A percentile compares a stretch with the other conserved stretches of the same genome.
phyloP scores from a whole-genome alignment of 2,329 filamentous ascomycete species.

The Corniculantispora saksenae region DNA sequence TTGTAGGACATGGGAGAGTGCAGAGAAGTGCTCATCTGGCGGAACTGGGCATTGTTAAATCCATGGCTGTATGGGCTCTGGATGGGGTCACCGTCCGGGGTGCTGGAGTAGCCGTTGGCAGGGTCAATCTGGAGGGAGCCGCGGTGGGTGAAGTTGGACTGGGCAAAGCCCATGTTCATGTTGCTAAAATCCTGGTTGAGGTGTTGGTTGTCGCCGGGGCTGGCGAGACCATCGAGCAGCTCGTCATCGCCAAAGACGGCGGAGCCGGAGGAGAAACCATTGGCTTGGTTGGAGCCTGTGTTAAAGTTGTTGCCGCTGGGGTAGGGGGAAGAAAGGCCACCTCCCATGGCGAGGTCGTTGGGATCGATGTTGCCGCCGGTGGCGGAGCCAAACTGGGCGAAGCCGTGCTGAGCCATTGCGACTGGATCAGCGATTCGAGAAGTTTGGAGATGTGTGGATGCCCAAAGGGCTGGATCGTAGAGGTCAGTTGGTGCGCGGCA shows the following conservation, averaged over 20 bases:
- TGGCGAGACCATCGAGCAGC: slow-evolving; percentile 71
- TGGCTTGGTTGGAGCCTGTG: slow-evolving; percentile 59
- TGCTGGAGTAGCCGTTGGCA: slow-evolving; percentile 80
- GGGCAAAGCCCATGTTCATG: slow-evolving; percentile 58
- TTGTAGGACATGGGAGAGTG: slow-evolving; percentile 44
- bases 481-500: slow-evolving; percentile 9
- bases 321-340: slow-evolving; percentile 62
- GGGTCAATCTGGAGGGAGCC: slow-evolving; percentile 64
- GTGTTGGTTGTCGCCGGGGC: slow-evolving; percentile 54
- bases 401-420: slow-evolving; percentile 58
- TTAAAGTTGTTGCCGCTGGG: slow-evolving; percentile 55
- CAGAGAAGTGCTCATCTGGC: slow-evolving; percentile 59
- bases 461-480: slow-evolving; percentile 6
- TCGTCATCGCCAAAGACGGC: slow-evolving; percentile 87
- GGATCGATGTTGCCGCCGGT: slow-evolving; percentile 72
- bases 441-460: slow-evolving; percentile 21
- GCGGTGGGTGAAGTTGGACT: slow-evolving; percentile 59
- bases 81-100: slow-evolving; percentile 87
- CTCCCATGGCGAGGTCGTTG: slow-evolving; percentile 74
- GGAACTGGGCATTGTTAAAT: slow-evolving; percentile 75
- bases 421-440: slow-evolving; percentile 23
- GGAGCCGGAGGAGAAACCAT: slow-evolving; percentile 75
- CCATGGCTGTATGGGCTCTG: slow-evolving; percentile 83
- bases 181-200: slow-evolving; percentile 57
- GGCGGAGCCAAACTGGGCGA: slow-evolving; percentile 56